Evolutionary conservation across 1,139 yeast genomes (phyloP).

Genomic region (Suhomyces coccinellae): DNA sequence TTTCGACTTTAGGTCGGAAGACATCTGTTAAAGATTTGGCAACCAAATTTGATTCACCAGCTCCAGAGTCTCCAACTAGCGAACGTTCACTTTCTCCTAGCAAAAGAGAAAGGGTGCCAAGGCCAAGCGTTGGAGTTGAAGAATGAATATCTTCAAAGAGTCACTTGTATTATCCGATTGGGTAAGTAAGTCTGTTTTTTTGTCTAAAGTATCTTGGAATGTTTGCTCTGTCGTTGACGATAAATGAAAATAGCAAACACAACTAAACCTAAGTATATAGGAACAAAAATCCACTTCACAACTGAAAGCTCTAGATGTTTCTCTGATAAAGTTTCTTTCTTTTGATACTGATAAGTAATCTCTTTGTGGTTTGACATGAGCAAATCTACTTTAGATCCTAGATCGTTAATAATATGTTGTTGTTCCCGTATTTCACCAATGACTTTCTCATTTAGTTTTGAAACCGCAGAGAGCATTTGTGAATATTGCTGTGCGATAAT

Average conservation of each 20-base stretch:
- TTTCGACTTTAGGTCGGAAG: constrained; percentile 30
- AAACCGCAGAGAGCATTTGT: constrained; percentile 35
- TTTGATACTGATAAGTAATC: constrained; percentile 32
- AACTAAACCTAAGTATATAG: constrained; percentile 29
- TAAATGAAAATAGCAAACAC: constrained; percentile 28
- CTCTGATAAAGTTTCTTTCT: constrained; percentile 12
- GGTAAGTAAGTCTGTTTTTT: not conserved
- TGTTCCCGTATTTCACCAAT: constrained; percentile 50
- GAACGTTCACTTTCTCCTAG: constrained; percentile 18
- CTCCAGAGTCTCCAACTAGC: constrained; percentile 15
- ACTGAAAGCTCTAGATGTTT: constrained; percentile 19
- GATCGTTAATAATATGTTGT: constrained; percentile 36
- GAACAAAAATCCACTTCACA: constrained; percentile 45
- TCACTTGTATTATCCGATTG: not conserved
- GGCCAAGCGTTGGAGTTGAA: constrained; percentile 9
- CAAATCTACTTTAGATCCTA: constrained; percentile 42
- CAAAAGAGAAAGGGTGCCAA: constrained; percentile 10
- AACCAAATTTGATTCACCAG: constrained; percentile 29
- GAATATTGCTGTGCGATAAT: constrained; percentile 35
- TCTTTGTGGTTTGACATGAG: constrained; percentile 47
- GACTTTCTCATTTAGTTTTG: constrained; percentile 38
- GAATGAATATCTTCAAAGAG: not conserved
- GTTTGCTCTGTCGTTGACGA: constrained; percentile 28
- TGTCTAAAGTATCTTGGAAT: constrained; percentile 48
- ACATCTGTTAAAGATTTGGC: constrained; percentile 41